Evolutionary conservation across 2,329 filamentous ascomycete genomes (phyloP), one percentile per base, ranked within the genome.

Genomic region (Cadophora luteo-olivacea): DNA sequence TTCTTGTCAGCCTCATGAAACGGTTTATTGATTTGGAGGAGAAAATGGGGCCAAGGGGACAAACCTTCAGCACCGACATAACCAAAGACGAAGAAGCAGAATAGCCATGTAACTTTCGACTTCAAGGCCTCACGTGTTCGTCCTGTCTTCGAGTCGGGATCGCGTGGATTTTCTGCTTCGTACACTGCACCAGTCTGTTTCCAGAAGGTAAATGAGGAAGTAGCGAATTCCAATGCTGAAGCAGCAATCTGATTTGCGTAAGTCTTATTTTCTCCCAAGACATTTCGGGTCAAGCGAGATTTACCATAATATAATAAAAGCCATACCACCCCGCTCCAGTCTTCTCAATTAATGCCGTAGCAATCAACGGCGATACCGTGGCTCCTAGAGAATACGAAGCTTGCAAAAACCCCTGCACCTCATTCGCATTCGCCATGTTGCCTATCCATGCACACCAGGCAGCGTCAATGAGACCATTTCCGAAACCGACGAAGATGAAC

Each of bases 251-350:
- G 14, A 32, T 52, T 58, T 58, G 16, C 64, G 33, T 66, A 29
- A 58, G 33, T 22, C 19, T 8, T 49, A 14, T 49, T 19, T 16
- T 5, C 29, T 7, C 29, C 19, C 8, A 22, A 49, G 3, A 7
- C n/a, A 8, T 22, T 22, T 45, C 14, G 16, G 41, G 11, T 45
- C n/a, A 22, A 22, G 22, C 3, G 51, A 41, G n/a, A 76, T 84
- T 70, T 75, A 91, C 87, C 89, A 94, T 91, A 66, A 93, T 80
- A 76, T 93, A 93, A 79, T 92, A 94, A 78, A 91, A 94, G n/a
- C 81, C 82, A 73, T 89, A 93, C 92, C 92, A 96, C 0, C 82
- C 82, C 62, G 90, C 75, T 4, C 81, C 74, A 0, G 80, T 87
- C 69, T 87, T 87, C 0, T 89, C 88, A 57, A 94, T 87, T 85